Conservation (phyloP, 2,329 filamentous ascomycete species). For the Apiospora marii region DNA sequence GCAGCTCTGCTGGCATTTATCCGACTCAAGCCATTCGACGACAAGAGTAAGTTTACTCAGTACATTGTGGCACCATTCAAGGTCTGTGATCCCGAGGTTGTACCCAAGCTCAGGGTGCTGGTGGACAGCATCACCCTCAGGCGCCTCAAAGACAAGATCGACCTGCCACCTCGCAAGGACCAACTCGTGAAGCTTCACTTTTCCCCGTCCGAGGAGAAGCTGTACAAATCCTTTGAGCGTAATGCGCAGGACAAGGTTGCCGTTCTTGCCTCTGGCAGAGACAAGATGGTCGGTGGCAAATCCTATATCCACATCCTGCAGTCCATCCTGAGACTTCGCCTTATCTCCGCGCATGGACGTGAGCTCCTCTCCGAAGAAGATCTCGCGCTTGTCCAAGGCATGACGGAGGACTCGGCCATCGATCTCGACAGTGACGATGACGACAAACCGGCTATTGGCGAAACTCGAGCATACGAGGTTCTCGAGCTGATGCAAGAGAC, state of each 20-base stretch:
- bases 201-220: constrained; percentile 72
- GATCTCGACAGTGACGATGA: constrained; percentile 84
- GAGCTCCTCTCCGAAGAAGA: constrained; percentile 89
- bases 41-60: constrained; percentile 76
- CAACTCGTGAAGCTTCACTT: constrained; percentile 79
- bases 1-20: constrained; percentile 88
- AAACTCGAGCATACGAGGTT: constrained; percentile 84
- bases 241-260: constrained; percentile 83
- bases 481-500: constrained; percentile 85
- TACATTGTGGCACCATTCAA: constrained; percentile 89
- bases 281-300: constrained; percentile 77
- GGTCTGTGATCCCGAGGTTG: constrained; percentile 80
- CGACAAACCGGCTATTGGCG: constrained; percentile 64
- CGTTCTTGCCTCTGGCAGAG: constrained; percentile 70
- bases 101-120: constrained; percentile 85
- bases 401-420: constrained; percentile 86
- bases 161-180: constrained; percentile 79
- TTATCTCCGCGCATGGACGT: constrained; percentile 93
- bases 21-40: constrained; percentile 84
- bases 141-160: constrained; percentile 88
- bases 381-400: constrained; percentile 78
- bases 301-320: constrained; percentile 95
- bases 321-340: constrained; percentile 85
- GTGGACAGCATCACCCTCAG: constrained; percentile 95
- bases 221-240: constrained; percentile 86